These are phyloP conservation scores for Fusarium verrucosum DNA, from an alignment of 2,329 filamentous ascomycete species.

Conservation along the genomic window DNA sequence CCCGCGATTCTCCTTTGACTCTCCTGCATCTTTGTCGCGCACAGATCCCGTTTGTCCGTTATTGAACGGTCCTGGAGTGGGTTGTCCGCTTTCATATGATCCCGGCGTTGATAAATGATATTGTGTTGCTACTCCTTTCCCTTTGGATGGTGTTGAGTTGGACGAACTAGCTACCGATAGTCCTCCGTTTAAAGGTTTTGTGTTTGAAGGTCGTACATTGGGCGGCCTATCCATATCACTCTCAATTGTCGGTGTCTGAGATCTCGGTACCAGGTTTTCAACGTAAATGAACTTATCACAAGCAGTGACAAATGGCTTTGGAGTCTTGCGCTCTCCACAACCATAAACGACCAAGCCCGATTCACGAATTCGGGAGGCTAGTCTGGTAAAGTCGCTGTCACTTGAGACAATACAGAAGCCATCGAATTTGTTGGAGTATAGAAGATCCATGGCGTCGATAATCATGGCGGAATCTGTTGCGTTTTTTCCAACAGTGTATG, in stretches of 20 bases:
- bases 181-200: not conserved
- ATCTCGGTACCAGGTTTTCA: conserved; percentile 30
- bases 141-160: too few relatives aligned
- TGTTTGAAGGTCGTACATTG: too few relatives aligned
- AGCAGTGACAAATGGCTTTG: conserved; percentile 46
- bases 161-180: too few relatives aligned
- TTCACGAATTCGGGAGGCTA: conserved; percentile 48
- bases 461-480: conserved; percentile 50
- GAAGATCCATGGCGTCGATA: conserved; percentile 52
- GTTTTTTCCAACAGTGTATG: conserved; percentile 50
- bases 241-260: not conserved
- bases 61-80: too few relatives aligned
- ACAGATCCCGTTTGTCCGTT: too few relatives aligned
- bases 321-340: conserved; percentile 48
- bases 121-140: too few relatives aligned
- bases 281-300: conserved; percentile 49
- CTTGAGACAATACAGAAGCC: conserved; percentile 50
- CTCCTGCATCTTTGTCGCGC: too few relatives aligned
- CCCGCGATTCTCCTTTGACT: rapidly evolving
- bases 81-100: too few relatives aligned
- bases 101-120: too few relatives aligned
- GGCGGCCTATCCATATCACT: not conserved
- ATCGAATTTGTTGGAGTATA: conserved; percentile 47
- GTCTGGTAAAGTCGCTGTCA: conserved; percentile 50
- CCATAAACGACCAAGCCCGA: conserved; percentile 42